Evolutionary conservation across 805 yeast species (phyloP).

Genomic region (Trichomonascus vanleenenianus): DNA sequence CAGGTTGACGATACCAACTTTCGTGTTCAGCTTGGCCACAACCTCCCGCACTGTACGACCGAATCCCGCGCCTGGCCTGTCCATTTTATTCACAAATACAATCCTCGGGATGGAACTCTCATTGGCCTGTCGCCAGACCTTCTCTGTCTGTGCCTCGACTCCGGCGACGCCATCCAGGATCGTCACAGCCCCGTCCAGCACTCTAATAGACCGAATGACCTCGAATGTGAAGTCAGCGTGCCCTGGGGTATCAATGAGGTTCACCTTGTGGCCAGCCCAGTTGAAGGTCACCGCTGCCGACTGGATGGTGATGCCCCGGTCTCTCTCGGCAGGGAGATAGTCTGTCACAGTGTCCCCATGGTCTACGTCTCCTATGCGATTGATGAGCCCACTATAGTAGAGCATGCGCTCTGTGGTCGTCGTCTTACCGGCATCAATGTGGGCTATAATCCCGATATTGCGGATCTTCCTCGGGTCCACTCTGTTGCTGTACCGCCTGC

Average conservation of each 20-base stretch:
- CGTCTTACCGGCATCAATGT: constrained; percentile 97
- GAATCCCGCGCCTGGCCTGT: constrained; percentile 91
- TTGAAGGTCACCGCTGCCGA: constrained; percentile 90
- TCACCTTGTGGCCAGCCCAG: constrained; percentile 72
- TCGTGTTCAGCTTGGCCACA: constrained; percentile 63
- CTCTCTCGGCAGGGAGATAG: constrained; percentile 79
- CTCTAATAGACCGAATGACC: constrained; percentile 81
- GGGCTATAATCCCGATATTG: constrained; percentile 96
- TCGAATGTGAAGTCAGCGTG: constrained; percentile 97
- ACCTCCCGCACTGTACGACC: constrained; percentile 84
- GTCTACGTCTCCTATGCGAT: constrained; percentile 82
- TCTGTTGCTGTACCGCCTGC: too few relatives aligned
- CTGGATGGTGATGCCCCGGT: constrained; percentile 92
- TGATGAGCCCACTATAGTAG: constrained; percentile 76
- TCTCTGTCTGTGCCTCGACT: constrained; percentile 96
- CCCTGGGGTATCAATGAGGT: constrained; percentile 94
- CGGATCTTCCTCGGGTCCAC: constrained; percentile 35
- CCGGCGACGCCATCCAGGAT: constrained; percentile 95
- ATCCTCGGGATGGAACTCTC: constrained; percentile 63
- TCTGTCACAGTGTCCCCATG: constrained; percentile 97
- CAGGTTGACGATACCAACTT: constrained; percentile 64
- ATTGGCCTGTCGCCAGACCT: constrained; percentile 87
- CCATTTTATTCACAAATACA: constrained; percentile 90
- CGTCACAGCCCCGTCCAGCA: constrained; percentile 89
- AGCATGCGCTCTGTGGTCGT: constrained; percentile 96